Conservation (phyloP, 2,329 filamentous ascomycete species). For the Eutypa lata region DNA sequence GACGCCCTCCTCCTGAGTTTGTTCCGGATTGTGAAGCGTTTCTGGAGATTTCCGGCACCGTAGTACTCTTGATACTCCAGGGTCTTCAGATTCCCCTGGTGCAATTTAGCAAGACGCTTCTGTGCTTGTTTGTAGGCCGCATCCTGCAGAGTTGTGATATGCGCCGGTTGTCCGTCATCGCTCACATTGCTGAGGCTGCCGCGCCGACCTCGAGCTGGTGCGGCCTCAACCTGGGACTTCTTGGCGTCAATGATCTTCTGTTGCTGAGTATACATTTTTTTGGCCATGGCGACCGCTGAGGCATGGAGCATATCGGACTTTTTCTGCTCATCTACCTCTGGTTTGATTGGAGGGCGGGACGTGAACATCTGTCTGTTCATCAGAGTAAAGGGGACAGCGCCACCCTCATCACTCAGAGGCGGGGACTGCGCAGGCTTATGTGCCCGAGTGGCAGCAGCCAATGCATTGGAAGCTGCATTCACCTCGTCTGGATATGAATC, state of each 20-base stretch:
- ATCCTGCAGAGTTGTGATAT: constrained; percentile 70
- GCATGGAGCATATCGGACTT: constrained; percentile 72
- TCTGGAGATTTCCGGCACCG: constrained; percentile 41
- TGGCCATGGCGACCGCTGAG: constrained; percentile 85
- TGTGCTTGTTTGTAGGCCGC: constrained; percentile 83
- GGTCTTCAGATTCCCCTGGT: constrained; percentile 63
- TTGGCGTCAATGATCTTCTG: constrained; percentile 57
- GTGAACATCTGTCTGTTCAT: constrained; percentile 76
- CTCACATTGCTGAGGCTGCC: constrained; percentile 30
- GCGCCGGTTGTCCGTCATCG: constrained; percentile 46
- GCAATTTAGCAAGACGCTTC: constrained; percentile 76
- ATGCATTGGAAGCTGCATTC: constrained; percentile 63
- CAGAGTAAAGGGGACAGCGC: constrained; percentile 65
- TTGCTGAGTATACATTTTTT: constrained; percentile 75
- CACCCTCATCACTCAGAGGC: constrained; percentile 54
- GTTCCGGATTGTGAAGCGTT: constrained; percentile 49
- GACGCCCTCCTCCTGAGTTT: constrained; percentile 62
- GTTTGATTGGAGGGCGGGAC: constrained; percentile 66
- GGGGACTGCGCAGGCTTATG: constrained; percentile 49
- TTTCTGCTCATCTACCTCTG: constrained; percentile 71
- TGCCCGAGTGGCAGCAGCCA: constrained; percentile 70
- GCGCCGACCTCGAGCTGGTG: constrained; percentile 25
- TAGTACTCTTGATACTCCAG: constrained; percentile 75
- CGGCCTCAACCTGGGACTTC: constrained; percentile 33
- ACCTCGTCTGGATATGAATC: constrained; percentile 53